Conservation (phyloP, 2,329 filamentous ascomycete genomes). For the Davidsoniella eucalypti region DNA sequence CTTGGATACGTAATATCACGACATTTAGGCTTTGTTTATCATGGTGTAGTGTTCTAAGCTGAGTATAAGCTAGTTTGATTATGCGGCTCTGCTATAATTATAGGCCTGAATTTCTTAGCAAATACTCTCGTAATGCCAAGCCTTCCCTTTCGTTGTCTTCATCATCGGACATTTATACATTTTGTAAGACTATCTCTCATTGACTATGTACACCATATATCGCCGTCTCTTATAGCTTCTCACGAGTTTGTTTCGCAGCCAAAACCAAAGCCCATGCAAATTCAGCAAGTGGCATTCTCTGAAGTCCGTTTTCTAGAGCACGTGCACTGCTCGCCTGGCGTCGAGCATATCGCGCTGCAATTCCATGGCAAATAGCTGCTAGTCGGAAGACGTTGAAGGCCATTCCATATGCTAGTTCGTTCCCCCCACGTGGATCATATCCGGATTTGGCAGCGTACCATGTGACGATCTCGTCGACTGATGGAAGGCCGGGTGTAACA, state of each 20-base stretch:
- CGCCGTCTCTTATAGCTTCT: constrained; percentile 14
- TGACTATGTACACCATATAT: neutral
- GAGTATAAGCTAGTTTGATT: too few relatives aligned
- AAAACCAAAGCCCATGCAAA: constrained; percentile 61
- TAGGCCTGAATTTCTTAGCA: too few relatives aligned
- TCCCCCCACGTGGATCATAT: constrained; percentile 45
- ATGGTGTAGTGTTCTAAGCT: too few relatives aligned
- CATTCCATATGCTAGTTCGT: constrained; percentile 42
- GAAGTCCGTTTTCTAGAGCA: constrained; percentile 54
- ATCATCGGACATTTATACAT: neutral
- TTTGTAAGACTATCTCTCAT: neutral
- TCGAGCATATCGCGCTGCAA: constrained; percentile 70
- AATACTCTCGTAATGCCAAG: too few relatives aligned
- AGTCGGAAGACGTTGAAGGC: constrained; percentile 46
- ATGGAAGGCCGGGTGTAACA: constrained; percentile 45
- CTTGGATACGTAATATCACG: too few relatives aligned
- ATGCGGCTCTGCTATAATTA: too few relatives aligned
- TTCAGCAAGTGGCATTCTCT: constrained; percentile 56
- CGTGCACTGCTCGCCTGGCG: constrained; percentile 80
- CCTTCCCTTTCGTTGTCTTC: too few relatives aligned
- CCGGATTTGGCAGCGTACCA: constrained; percentile 37
- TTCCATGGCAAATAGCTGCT: constrained; percentile 62
- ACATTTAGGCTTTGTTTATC: too few relatives aligned
- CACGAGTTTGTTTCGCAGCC: constrained; percentile 20
- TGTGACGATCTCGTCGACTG: constrained; percentile 24